These are phyloP conservation scores for Pulveroboletus sp. DNA, from an alignment of 768 basidiomycete genomes.

Conservation along the genomic window DNA sequence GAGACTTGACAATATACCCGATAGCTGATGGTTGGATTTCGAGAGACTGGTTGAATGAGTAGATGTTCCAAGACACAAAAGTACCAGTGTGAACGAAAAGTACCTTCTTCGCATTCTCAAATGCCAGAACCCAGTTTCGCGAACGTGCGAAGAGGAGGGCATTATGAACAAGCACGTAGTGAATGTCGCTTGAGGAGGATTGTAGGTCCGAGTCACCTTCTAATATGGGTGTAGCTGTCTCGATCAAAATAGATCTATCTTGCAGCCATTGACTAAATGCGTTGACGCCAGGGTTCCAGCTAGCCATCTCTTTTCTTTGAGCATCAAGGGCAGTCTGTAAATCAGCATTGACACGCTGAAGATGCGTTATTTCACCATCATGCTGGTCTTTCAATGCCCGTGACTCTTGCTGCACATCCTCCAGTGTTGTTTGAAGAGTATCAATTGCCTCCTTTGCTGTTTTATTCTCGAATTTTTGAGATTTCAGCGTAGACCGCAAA, in stretches of 20 bases:
- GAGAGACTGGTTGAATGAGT: background rate
- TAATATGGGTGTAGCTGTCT: too few relatives aligned
- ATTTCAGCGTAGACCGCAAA: background rate
- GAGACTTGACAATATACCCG: conserved; percentile 4
- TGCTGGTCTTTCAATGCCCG: too few relatives aligned
- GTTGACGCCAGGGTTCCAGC: background rate
- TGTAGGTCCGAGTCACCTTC: too few relatives aligned
- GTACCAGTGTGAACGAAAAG: background rate
- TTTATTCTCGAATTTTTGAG: background rate
- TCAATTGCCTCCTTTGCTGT: background rate
- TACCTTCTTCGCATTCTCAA: background rate
- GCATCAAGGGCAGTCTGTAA: too few relatives aligned
- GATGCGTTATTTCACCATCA: too few relatives aligned
- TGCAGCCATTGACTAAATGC: background rate
- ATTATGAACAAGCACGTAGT: background rate
- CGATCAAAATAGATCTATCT: too few relatives aligned
- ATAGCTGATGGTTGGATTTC: background rate
- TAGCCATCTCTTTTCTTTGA: too few relatives aligned
- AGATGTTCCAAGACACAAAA: background rate
- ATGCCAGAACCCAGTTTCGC: background rate
- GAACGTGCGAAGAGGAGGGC: background rate
- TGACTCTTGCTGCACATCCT: too few relatives aligned
- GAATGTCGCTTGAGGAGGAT: background rate
- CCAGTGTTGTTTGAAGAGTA: background rate
- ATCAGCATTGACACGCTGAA: too few relatives aligned